A percentile compares a stretch with the other conserved stretches of the same genome.
These are phyloP conservation scores for Zygosaccharomyces kombuchaensis DNA, from an alignment of 805 yeast genomes.

Conservation along the genomic window DNA sequence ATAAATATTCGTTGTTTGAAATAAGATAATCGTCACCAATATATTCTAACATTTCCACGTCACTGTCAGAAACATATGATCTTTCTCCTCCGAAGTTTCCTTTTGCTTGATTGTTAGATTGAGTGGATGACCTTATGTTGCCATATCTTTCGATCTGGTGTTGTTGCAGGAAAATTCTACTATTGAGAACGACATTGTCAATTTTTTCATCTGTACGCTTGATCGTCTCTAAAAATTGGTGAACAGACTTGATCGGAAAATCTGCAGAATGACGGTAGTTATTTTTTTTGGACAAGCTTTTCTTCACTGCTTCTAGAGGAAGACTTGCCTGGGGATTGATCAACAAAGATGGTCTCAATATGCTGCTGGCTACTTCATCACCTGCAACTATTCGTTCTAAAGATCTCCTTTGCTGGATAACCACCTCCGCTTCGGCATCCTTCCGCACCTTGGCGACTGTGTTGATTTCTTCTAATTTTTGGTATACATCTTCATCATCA, in stretches of 20 bases:
- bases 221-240: conserved; percentile 42
- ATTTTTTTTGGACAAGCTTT: conserved; percentile 27
- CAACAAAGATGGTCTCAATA: conserved; percentile 33
- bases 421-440: conserved; percentile 69
- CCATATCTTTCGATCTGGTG: conserved; percentile 57
- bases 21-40: conserved; percentile 55
- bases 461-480: conserved; percentile 62
- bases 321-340: conserved; percentile 27
- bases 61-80: conserved; percentile 11
- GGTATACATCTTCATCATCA: conserved; percentile 52
- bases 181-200: conserved; percentile 47
- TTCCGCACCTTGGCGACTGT: conserved; percentile 57
- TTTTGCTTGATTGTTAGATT: not conserved
- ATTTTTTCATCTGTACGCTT: conserved; percentile 49
- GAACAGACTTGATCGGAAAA: conserved; percentile 42
- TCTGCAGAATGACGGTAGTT: conserved; percentile 24
- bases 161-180: conserved; percentile 55
- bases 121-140: conserved; percentile 11
- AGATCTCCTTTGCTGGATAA: conserved; percentile 55
- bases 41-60: conserved; percentile 30
- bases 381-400: conserved; percentile 33
- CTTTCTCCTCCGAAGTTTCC: not conserved
- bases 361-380: conserved; percentile 28
- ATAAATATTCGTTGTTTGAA: conserved; percentile 65
- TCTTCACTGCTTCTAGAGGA: conserved; percentile 31